A percentile compares a stretch with the other conserved stretches of the same genome.
These are phyloP conservation scores for Pyrenochaeta sp. DNA, from an alignment of 2,329 filamentous ascomycete species.

Conservation along the genomic window DNA sequence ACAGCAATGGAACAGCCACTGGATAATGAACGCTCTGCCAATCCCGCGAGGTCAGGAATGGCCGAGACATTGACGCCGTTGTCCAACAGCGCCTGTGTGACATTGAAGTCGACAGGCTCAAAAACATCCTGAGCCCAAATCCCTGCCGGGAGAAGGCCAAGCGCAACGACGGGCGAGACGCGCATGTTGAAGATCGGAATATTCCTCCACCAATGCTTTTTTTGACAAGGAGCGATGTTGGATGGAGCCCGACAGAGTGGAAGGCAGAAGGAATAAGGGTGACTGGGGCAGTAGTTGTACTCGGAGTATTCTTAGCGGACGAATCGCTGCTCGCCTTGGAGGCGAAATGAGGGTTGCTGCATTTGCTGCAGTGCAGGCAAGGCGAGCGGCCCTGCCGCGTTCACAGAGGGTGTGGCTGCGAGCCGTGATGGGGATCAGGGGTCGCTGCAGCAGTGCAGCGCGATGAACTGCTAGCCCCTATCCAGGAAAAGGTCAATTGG, in stretches of 20 bases:
- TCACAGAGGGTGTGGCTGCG: neutral
- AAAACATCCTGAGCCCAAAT: constrained; percentile 6
- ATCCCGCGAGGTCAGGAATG: constrained; percentile 4
- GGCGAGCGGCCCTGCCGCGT: neutral
- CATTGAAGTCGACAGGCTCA: constrained; percentile 13
- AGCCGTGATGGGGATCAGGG: neutral
- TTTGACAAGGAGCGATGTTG: neutral
- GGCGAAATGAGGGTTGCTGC: constrained; percentile 1
- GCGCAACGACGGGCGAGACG: neutral
- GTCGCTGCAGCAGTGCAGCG: no score
- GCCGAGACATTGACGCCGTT: constrained; percentile 15
- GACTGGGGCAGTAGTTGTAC: neutral
- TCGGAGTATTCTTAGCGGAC: neutral
- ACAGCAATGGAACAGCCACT: constrained; percentile 19
- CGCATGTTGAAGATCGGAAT: neutral
- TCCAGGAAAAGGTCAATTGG: neutral
- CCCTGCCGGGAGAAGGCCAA: constrained; percentile 2
- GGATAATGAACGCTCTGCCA: neutral
- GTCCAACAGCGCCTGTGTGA: constrained; percentile 15
- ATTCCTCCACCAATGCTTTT: neutral
- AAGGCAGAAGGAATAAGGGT: neutral
- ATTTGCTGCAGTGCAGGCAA: neutral
- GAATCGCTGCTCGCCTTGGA: neutral
- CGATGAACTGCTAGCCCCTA: neutral
- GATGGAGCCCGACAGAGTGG: neutral